These are phyloP conservation scores for Pichia occidentalis DNA, from an alignment of 805 yeast genomes.

Conservation along the genomic window DNA sequence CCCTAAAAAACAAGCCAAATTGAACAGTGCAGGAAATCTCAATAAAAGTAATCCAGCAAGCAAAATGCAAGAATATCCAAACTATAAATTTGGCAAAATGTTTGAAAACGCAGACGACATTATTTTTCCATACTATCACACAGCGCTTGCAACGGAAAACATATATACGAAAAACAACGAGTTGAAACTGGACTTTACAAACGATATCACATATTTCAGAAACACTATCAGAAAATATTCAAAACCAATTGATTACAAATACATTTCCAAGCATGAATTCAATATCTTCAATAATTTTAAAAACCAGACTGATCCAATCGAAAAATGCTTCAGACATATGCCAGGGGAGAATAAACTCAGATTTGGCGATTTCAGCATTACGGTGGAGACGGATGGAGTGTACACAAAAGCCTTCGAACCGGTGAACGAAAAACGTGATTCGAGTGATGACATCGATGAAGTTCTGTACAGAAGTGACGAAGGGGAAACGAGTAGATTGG, in stretches of 20 bases:
- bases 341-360: slow-evolving; percentile 5
- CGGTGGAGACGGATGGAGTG: slow-evolving; percentile 9
- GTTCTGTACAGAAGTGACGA: slow-evolving; percentile 4
- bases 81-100: slow-evolving; percentile 12
- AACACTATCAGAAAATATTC: slow-evolving; percentile 16
- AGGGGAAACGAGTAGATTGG: slow-evolving; percentile 21
- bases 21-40: background rate
- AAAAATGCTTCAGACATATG: slow-evolving; percentile 7
- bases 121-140: slow-evolving; percentile 15
- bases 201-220: slow-evolving; percentile 7
- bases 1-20: background rate
- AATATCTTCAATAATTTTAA: background rate
- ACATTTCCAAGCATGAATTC: slow-evolving; percentile 1
- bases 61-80: slow-evolving; percentile 12
- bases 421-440: too few relatives aligned
- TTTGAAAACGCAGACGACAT: slow-evolving; percentile 7
- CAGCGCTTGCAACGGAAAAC: background rate
- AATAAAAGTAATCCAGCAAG: background rate
- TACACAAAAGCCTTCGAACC: background rate
- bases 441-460: slow-evolving; percentile 7
- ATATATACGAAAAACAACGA: slow-evolving; percentile 4
- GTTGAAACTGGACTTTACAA: slow-evolving; percentile 14
- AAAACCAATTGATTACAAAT: slow-evolving; percentile 9
- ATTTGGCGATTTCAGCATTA: slow-evolving; percentile 16
- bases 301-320: slow-evolving; percentile 10